Conservation (phyloP, 352 stramenopile species). For the Pythium myriotylum region DNA sequence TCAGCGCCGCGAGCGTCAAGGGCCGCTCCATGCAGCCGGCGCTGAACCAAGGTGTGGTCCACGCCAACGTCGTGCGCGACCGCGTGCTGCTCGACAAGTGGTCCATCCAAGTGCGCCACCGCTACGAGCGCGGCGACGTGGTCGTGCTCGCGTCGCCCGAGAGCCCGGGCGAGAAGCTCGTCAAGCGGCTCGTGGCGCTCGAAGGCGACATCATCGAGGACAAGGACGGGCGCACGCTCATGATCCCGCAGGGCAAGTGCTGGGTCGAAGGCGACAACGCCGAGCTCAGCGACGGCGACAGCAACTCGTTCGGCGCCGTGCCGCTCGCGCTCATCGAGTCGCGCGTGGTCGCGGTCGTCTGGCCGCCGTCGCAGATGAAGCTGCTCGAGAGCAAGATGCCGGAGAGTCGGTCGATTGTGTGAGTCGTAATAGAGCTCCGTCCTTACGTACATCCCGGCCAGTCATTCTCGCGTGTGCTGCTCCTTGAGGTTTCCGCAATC, state of each 20-base stretch:
- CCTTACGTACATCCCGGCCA: background rate
- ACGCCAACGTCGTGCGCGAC: slow-evolving; percentile 64
- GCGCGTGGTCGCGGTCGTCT: slow-evolving; percentile 77
- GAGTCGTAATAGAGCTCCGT: slow-evolving; percentile 11
- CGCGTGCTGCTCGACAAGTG: slow-evolving; percentile 88
- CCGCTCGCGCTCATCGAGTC: slow-evolving; percentile 83
- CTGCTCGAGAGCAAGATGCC: slow-evolving; percentile 57
- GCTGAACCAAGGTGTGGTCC: slow-evolving; percentile 72
- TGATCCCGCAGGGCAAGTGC: slow-evolving; percentile 78
- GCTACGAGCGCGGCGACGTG: slow-evolving; percentile 70
- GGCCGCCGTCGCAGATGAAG: slow-evolving; percentile 70
- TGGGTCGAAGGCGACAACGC: slow-evolving; percentile 86
- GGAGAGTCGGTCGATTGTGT: slow-evolving; percentile 59
- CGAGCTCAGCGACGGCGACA: slow-evolving; percentile 72
- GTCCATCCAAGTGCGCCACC: slow-evolving; percentile 73
- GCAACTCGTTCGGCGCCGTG: slow-evolving; percentile 72
- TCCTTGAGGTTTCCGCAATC: background rate
- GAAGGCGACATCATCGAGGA: slow-evolving; percentile 77
- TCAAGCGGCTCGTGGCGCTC: slow-evolving; percentile 78
- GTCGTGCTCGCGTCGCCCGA: slow-evolving; percentile 78
- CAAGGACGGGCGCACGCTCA: slow-evolving; percentile 27
- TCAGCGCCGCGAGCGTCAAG: slow-evolving; percentile 76
- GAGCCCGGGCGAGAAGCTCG: slow-evolving; percentile 54
- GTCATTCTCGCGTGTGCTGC: background rate
- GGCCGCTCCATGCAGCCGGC: slow-evolving; percentile 84